A percentile compares a stretch with the other conserved stretches of the same genome.
These are phyloP conservation scores for Mycogone perniciosa DNA, from an alignment of 2,329 filamentous ascomycete genomes.

Conservation along the genomic window DNA sequence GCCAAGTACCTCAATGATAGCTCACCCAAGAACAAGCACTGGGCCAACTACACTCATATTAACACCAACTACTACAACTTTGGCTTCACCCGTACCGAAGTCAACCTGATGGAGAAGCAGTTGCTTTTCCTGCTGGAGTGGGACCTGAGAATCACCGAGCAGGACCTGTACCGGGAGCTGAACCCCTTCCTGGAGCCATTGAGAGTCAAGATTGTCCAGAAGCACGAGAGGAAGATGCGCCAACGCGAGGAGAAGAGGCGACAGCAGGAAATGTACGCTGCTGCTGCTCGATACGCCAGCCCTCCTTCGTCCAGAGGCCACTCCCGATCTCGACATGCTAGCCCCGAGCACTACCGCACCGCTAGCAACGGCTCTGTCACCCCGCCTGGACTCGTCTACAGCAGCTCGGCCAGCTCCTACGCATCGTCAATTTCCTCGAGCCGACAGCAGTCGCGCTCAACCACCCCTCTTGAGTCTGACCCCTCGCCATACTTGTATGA, in stretches of 20 bases:
- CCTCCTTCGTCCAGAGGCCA: constrained; percentile 41
- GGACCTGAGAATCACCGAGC: constrained; percentile 79
- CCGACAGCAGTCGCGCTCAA: constrained; percentile 43
- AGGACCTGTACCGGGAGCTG: constrained; percentile 81
- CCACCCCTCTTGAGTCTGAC: constrained; percentile 45
- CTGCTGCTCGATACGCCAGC: constrained; percentile 36
- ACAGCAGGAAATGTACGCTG: constrained; percentile 32
- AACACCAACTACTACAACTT: constrained; percentile 61
- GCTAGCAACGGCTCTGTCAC: constrained; percentile 33
- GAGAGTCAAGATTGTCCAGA: constrained; percentile 51
- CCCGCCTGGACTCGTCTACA: constrained; percentile 45
- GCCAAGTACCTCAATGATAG: constrained; percentile 99
- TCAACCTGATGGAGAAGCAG: constrained; percentile 99
- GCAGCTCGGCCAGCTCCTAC: constrained; percentile 44
- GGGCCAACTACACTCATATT: constrained; percentile 87
- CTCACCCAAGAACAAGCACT: constrained; percentile 99
- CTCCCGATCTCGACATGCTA: constrained; percentile 35
- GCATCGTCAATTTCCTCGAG: constrained; percentile 43
- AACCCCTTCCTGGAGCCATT: constrained; percentile 86
- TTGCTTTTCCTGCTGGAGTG: constrained; percentile 90
- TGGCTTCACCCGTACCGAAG: constrained; percentile 88
- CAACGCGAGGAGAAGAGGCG: constrained; percentile 41
- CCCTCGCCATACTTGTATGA: constrained; percentile 38
- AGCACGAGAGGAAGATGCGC: constrained; percentile 45
- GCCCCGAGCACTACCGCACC: constrained; percentile 35